Percentiles rank a stretch among this genome's conserved stretches.
phyloP scores from a whole-genome alignment of 805 yeast species.

The Komagataella populi region DNA sequence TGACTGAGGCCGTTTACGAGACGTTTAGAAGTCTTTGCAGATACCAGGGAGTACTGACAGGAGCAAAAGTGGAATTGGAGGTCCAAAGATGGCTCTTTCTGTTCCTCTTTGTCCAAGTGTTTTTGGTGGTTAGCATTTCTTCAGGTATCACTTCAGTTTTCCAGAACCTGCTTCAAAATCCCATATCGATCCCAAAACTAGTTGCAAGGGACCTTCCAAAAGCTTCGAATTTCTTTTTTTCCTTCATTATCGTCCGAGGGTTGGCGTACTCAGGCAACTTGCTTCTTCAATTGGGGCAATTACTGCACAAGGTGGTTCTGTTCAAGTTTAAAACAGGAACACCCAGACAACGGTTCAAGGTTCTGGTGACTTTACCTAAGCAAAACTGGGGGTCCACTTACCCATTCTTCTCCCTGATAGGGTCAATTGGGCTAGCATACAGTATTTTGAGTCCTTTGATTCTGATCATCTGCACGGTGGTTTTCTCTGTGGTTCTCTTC shows the following conservation, averaged over 20 bases:
- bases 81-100: conserved; percentile 68
- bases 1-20: conserved; percentile 50
- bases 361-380: conserved; percentile 28
- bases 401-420: conserved; percentile 66
- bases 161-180: conserved; percentile 50
- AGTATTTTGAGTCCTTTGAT: conserved; percentile 73
- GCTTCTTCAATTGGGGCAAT: conserved; percentile 42
- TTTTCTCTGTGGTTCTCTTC: conserved; percentile 41
- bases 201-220: conserved; percentile 74
- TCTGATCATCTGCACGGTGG: conserved; percentile 40
- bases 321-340: conserved; percentile 32
- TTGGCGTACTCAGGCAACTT: conserved; percentile 64
- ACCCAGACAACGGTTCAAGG: conserved; percentile 41
- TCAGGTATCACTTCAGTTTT: conserved; percentile 59
- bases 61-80: conserved; percentile 51
- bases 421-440: conserved; percentile 67
- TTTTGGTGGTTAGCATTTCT: conserved; percentile 73
- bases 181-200: conserved; percentile 57
- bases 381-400: conserved; percentile 69
- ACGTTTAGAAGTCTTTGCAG: conserved; percentile 40
- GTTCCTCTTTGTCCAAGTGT: conserved; percentile 71
- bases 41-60: conserved; percentile 46
- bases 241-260: conserved; percentile 64
- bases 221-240: conserved; percentile 76
- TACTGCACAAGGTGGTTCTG: conserved; percentile 25